These are phyloP conservation scores for Erythrobasidium yunnanense DNA, from an alignment of 768 basidiomycete genomes.

Conservation along the genomic window DNA sequence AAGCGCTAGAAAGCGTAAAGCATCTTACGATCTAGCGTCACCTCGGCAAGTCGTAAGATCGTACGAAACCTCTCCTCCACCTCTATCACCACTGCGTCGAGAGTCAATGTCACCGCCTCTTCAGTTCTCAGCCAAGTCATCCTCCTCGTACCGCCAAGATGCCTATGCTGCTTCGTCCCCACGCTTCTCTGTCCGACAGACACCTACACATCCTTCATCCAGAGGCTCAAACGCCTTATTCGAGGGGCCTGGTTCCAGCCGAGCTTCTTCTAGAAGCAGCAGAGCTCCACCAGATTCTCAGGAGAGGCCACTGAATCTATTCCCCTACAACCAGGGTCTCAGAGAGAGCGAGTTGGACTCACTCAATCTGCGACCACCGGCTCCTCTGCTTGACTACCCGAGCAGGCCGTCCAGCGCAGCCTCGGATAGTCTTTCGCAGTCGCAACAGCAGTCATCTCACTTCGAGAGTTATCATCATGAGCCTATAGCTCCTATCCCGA, in stretches of 20 bases:
- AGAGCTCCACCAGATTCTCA: not conserved
- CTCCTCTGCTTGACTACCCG: not conserved
- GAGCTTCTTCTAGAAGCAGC: not conserved
- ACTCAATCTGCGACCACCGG: not conserved
- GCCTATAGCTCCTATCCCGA: no score
- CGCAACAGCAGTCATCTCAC: no score
- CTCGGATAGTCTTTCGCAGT: no score
- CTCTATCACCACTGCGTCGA: not conserved
- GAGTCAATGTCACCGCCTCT: not conserved
- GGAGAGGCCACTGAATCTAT: not conserved
- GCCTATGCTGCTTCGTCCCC: not conserved
- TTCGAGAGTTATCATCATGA: not conserved
- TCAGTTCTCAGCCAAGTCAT: no score
- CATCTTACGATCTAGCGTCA: constrained; percentile 19
- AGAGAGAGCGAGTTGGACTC: not conserved
- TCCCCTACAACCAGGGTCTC: not conserved
- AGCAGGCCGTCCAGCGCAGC: not conserved
- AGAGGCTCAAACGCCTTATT: not conserved
- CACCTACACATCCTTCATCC: no score
- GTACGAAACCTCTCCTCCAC: constrained; percentile 8
- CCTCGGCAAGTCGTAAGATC: constrained; percentile 3
- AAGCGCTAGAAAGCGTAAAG: constrained; percentile 22
- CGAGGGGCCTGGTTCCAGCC: not conserved
- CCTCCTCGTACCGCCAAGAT: not conserved
- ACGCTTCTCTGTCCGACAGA: no score